Evolutionary conservation across 2,329 filamentous ascomycete species (phyloP).

Genomic region (Alternaria brassicicola): DNA sequence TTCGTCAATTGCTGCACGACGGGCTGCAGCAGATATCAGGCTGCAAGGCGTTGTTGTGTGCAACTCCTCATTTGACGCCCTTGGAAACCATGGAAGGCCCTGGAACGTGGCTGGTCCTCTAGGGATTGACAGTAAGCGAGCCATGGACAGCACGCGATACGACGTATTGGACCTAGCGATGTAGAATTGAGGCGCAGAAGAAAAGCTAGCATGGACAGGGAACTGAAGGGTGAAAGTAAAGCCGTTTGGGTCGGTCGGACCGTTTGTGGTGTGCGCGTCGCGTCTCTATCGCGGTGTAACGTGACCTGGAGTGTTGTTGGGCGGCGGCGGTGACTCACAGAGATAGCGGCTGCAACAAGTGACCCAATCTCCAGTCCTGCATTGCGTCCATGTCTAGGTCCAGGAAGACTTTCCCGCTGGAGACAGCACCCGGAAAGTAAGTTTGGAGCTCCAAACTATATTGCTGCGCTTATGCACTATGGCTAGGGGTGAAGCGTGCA

Average conservation of each 20-base stretch:
- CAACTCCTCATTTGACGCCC: constrained; percentile 24
- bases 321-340: constrained; percentile 17
- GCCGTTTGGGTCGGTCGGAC: not conserved
- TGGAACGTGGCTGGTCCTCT: constrained; percentile 18
- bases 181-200: not conserved
- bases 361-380: not conserved
- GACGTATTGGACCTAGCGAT: constrained; percentile 18
- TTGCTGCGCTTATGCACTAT: constrained; percentile 1
- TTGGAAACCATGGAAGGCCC: constrained; percentile 18
- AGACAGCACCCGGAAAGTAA: not conserved
- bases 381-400: not conserved
- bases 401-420: not conserved
- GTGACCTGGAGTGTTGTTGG: constrained; percentile 8
- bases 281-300: constrained; percentile 21
- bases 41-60: constrained; percentile 29
- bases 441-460: not conserved
- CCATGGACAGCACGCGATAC: constrained; percentile 19
- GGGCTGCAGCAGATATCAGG: constrained; percentile 25
- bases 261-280: constrained; percentile 5
- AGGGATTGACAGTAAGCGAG: constrained; percentile 12
- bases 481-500: constrained; percentile 2
- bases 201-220: not conserved
- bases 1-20: constrained; percentile 38
- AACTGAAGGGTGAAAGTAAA: not conserved
- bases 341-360: not conserved